Conservation (phyloP, 2,329 filamentous ascomycete species). For the Pyricularia pennisetigena region DNA sequence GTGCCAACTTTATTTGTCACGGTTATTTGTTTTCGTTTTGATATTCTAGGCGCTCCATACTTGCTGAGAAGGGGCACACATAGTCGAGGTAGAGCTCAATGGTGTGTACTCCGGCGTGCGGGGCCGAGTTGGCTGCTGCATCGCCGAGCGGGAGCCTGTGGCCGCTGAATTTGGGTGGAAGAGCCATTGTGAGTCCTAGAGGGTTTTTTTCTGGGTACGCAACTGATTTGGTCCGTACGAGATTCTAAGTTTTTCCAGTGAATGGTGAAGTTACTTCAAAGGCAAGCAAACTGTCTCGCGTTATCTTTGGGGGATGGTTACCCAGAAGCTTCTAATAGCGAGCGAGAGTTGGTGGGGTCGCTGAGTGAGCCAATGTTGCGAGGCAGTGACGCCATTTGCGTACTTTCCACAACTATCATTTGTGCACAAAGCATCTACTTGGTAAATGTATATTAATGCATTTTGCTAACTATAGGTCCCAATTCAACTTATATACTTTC, state of each 20-base stretch:
- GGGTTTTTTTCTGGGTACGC: neutral
- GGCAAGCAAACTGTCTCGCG: neutral
- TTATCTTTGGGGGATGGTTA: neutral
- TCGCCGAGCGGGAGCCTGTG: constrained; percentile 43
- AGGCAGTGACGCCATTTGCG: neutral
- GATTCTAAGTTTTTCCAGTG: too few relatives aligned
- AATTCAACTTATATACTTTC: neutral
- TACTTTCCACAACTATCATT: neutral
- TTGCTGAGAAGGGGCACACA: constrained; percentile 65
- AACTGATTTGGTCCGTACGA: neutral
- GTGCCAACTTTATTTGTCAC: constrained; percentile 22
- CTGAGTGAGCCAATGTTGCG: neutral
- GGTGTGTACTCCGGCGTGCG: constrained; percentile 33
- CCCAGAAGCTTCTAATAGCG: neutral
- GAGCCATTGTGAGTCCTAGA: constrained; percentile 45
- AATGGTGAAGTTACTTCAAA: neutral
- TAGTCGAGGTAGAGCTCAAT: constrained; percentile 74
- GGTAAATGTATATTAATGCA: neutral
- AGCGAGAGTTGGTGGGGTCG: neutral
- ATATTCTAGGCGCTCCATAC: constrained; percentile 8
- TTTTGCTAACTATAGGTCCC: neutral
- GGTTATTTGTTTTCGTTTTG: constrained; percentile 47
- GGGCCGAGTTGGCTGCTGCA: neutral
- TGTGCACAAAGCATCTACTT: neutral
- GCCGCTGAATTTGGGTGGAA: constrained; percentile 68